Conservation (phyloP, 1,139 yeast species). For the Kodamaea derodonti region DNA sequence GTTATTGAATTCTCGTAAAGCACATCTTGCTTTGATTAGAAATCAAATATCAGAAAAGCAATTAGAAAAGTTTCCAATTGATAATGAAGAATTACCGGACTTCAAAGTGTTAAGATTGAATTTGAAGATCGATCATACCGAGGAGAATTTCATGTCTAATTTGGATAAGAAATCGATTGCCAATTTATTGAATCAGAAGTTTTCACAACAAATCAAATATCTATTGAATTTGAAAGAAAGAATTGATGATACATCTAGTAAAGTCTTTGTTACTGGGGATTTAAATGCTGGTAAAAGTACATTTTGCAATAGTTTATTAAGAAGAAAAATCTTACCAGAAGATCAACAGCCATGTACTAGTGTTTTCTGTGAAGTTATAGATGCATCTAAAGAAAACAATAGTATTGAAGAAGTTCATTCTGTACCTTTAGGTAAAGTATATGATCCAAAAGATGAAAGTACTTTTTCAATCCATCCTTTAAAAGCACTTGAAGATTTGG, state of each 20-base stretch:
- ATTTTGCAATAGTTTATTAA: conserved; percentile 84
- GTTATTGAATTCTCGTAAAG: conserved; percentile 40
- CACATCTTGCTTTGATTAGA: conserved; percentile 50
- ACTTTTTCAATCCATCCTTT: conserved; percentile 60
- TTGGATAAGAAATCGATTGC: conserved; percentile 67
- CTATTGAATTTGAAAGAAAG: conserved; percentile 72
- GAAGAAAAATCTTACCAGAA: conserved; percentile 79
- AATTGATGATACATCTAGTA: conserved; percentile 87
- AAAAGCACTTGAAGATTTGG: conserved; percentile 61
- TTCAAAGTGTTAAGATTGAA: conserved; percentile 63
- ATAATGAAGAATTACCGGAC: conserved; percentile 27
- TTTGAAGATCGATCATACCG: conserved; percentile 54
- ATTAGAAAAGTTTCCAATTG: conserved; percentile 29
- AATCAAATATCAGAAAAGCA: conserved; percentile 34
- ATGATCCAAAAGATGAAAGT: conserved; percentile 57
- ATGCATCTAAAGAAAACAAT: conserved; percentile 66
- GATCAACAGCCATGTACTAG: conserved; percentile 98
- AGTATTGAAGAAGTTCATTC: conserved; percentile 92
- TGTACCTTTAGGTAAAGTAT: conserved; percentile 58
- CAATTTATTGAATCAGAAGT: conserved; percentile 59
- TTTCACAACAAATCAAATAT: conserved; percentile 62
- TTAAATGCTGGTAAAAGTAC: conserved; percentile 95
- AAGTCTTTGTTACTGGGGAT: conserved; percentile 95
- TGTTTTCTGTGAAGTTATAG: conserved; percentile 92
- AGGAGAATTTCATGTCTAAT: conserved; percentile 42